Percentiles rank a stretch among this genome's conserved stretches.
Conservation (phyloP, 2,329 filamentous ascomycete species). For the Scedosporium minutisporum region DNA sequence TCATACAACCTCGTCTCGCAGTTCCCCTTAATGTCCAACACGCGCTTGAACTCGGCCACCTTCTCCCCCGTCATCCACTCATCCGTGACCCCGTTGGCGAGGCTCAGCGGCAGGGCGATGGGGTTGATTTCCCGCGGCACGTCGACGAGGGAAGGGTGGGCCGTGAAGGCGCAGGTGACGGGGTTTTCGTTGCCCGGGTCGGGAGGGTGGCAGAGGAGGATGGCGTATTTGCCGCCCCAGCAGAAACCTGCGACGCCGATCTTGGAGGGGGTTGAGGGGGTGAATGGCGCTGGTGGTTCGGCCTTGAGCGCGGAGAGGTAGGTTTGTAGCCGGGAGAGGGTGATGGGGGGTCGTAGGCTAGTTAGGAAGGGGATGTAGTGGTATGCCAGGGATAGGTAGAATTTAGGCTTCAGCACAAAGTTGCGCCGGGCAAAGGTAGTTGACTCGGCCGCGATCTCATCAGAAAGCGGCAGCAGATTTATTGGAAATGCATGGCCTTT, state of each 20-base stretch:
- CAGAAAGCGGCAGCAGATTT: conserved; percentile 16
- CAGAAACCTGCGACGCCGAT: conserved; percentile 49
- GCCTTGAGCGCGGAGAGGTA: conserved; percentile 21
- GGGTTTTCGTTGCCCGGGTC: conserved; percentile 15
- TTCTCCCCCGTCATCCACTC: conserved; percentile 21
- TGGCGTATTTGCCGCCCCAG: conserved; percentile 48
- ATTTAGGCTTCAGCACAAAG: background rate
- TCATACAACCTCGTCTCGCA: conserved; percentile 23
- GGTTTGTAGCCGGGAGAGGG: conserved; percentile 18
- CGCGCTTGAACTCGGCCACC: conserved; percentile 15
- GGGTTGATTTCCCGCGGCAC: conserved; percentile 36
- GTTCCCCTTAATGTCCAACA: conserved; percentile 18
- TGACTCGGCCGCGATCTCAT: conserved; percentile 3
- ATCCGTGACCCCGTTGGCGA: conserved; percentile 35
- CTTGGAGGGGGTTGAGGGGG: conserved; percentile 12
- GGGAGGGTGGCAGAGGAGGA: conserved; percentile 25
- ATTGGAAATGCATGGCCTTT: conserved; percentile 17
- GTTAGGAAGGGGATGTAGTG: conserved; percentile 18
- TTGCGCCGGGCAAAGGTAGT: background rate
- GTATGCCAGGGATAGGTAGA: background rate
- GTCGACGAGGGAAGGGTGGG: conserved; percentile 37
- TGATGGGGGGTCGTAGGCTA: conserved; percentile 15
- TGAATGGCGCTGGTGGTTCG: conserved; percentile 3
- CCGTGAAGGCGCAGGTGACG: conserved; percentile 39
- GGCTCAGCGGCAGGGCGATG: conserved; percentile 30